Evolutionary conservation across 1,284 basidiomycete genomes (phyloP).

Genomic region (Ganoderma lucidum): DNA sequence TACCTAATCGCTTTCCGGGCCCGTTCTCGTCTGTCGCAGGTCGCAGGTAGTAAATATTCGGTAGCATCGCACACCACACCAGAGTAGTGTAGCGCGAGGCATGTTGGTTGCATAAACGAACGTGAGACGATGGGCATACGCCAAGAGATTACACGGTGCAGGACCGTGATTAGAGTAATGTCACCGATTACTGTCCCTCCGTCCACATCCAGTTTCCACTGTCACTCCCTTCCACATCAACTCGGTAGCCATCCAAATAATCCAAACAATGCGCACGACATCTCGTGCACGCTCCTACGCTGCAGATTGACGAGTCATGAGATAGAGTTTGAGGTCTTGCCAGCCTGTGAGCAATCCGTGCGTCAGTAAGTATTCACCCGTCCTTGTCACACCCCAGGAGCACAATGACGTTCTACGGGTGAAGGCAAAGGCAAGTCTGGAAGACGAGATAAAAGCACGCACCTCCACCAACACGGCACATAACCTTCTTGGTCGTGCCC

Average conservation of each 20-base stretch:
- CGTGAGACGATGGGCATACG: conserved; percentile 34
- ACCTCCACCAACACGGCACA: conserved; percentile 88
- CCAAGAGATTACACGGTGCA: conserved; percentile 32
- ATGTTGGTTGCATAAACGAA: conserved; percentile 37
- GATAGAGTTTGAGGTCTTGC: conserved; percentile 86
- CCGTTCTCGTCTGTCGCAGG: not conserved
- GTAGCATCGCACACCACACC: not conserved
- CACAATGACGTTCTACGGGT: not conserved
- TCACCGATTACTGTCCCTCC: conserved; percentile 28
- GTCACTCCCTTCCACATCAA: conserved; percentile 1
- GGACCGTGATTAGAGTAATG: conserved; percentile 29
- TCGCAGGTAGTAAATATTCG: not conserved
- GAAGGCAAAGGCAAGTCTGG: not conserved
- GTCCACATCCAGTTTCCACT: conserved; percentile 20
- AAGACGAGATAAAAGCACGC: conserved; percentile 39
- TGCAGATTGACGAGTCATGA: conserved; percentile 67
- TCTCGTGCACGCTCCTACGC: conserved; percentile 26
- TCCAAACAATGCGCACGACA: conserved; percentile 5
- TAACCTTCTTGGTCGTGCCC: conserved; percentile 78
- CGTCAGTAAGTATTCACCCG: conserved; percentile 16
- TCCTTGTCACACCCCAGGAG: conserved; percentile 4
- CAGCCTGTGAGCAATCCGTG: conserved; percentile 60
- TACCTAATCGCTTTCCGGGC: not conserved
- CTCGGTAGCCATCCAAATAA: conserved; percentile 1
- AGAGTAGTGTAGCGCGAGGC: conserved; percentile 18